Percentiles rank a stretch among this genome's conserved stretches.
phyloP scores from a whole-genome alignment of 1,284 basidiomycete genomes.

The Ceratobasidium theobromae region DNA sequence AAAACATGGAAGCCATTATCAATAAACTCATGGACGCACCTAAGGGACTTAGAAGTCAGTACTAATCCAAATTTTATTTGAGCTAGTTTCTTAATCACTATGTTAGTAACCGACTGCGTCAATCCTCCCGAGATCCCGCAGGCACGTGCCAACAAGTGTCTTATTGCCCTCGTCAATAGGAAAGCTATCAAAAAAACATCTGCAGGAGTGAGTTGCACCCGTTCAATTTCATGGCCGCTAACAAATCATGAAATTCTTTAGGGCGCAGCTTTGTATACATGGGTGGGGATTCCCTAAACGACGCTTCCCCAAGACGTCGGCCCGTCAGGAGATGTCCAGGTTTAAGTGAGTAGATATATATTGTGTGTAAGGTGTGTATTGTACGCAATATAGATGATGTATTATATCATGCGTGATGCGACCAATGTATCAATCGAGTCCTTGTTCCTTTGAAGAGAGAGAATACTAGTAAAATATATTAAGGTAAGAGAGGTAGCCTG shows the following conservation, averaged over 20 bases:
- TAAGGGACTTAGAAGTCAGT: constrained; percentile 33
- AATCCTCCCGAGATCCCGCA: constrained; percentile 81
- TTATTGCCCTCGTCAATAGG: constrained; percentile 86
- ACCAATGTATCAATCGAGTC: background rate
- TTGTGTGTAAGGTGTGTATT: constrained; percentile 10
- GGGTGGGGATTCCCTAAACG: constrained; percentile 9
- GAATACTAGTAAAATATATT: constrained; percentile 1
- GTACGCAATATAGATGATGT: constrained; percentile 18
- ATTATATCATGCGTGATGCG: background rate
- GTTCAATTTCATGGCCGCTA: background rate
- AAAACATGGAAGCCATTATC: constrained; percentile 76
- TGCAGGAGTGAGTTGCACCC: background rate
- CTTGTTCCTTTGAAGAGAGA: background rate
- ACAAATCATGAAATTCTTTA: background rate
- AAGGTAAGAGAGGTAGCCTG: constrained; percentile 18
- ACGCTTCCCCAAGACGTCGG: background rate
- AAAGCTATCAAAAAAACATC: constrained; percentile 73
- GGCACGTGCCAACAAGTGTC: constrained; percentile 87
- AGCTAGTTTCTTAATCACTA: constrained; percentile 13
- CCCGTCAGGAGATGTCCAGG: background rate
- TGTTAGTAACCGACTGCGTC: constrained; percentile 74
- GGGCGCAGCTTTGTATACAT: constrained; percentile 22
- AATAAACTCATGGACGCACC: constrained; percentile 64
- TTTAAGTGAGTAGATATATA: constrained; percentile 1
- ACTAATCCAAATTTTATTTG: background rate